Evolutionary conservation across 179 eudicot species (phyloP).

Genomic region (Beta lomatogona): DNA sequence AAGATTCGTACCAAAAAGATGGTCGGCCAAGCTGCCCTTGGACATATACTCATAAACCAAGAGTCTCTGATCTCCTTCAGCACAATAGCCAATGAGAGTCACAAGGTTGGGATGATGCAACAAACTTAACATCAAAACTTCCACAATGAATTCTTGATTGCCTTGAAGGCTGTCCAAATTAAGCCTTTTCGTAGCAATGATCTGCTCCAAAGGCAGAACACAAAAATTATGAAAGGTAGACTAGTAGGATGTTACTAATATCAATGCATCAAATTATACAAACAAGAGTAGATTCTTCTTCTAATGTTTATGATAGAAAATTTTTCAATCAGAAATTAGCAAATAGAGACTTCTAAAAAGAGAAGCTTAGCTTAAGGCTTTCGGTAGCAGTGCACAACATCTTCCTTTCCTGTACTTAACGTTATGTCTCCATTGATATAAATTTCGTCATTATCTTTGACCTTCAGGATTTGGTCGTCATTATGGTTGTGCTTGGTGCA

Average conservation of each 20-base stretch:
- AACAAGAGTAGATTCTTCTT: not conserved
- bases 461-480: not conserved
- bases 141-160: conserved; percentile 87
- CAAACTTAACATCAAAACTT: conserved; percentile 83
- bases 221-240: not conserved
- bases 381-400: not conserved
- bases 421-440: not conserved
- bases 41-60: conserved; percentile 91
- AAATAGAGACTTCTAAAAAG: not conserved
- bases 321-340: not conserved
- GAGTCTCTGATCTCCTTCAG: conserved; percentile 80
- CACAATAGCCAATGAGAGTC: conserved; percentile 81
- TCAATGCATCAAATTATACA: not conserved
- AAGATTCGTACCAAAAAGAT: conserved; percentile 73
- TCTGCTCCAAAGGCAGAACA: conserved; percentile 36
- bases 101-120: conserved; percentile 89
- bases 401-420: not conserved
- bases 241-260: not conserved
- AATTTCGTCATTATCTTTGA: not conserved
- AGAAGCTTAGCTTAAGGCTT: not conserved
- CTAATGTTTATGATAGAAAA: no score
- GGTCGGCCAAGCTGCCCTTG: conserved; percentile 81
- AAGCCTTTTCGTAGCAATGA: conserved; percentile 73
- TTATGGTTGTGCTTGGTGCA: no score
- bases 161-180: conserved; percentile 82